Base-by-base conservation (phyloP, 192 early-diverging fungal genomes). In the Phycomyces blakesleeanus region DNA sequence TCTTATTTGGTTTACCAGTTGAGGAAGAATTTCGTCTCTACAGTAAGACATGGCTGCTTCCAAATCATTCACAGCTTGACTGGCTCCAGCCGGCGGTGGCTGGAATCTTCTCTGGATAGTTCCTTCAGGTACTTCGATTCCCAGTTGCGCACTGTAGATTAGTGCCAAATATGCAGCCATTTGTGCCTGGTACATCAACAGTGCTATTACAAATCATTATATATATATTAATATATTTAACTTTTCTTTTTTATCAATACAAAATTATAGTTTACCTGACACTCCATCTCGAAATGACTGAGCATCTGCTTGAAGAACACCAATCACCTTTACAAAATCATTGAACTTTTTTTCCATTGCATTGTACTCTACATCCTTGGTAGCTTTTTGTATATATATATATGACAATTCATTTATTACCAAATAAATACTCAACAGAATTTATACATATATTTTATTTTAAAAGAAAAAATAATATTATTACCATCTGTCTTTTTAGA, bases 271-370 rank as follows among this genome's bases (percentile, higher is more conserved):
- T 29, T 63, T 76, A 58, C 69, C 72, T 51, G 73, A 63, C 55
- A 87, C 68, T 41, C 78, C 74, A 63, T 87, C 83, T 11, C 83
- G 81, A 68, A 91, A 92, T 69, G 82, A 77, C 50, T 85, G 77
- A 3, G 90, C 81, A 55, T 91, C 87, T 25, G 73, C 61, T 42
- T 91, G 82, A 58, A 92, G 66, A 25, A 82, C 73, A 54, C 84
- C 80, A 63, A 92, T 85, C 37, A 76, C 74, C 37, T 60, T 65
- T 22, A 85, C 81, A 52, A 88, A 61, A 16, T 81, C 77, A 55
- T 87, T 83, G 63, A 94, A 87, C 27, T 76, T 76, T 22, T 57
- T 66, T 66, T 87, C 85, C 15, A 87, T 72, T 21, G 80, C 79
- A 26, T 74, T 74, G 70, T 80, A 94, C 27, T 92, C 90, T 12